Evolutionary conservation across 2,329 filamentous ascomycete species (phyloP), one percentile per base, ranked within the genome.

Genomic region (Trichoderma harzianum): DNA sequence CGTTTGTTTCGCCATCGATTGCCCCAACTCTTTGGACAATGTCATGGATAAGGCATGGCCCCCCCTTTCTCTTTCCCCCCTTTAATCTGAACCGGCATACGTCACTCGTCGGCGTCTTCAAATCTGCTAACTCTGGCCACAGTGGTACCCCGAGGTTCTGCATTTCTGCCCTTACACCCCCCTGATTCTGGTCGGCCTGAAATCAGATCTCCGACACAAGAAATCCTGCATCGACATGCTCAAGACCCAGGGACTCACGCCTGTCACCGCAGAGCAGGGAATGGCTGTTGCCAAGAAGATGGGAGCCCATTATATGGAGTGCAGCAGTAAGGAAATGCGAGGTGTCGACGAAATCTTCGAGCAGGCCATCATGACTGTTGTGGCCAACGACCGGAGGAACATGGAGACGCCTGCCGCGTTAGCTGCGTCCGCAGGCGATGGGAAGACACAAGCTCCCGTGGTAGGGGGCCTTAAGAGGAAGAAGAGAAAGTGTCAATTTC

Each of bases 81-180:
- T 39, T 55, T 24, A 64, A 39, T 62, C 21, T n/a, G 53, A 30
- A 24, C 36, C 57, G 57, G n/a, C 57, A 34, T 34, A 47, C 14
- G 60, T 39, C 28, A 68, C 28, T 32, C 36, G 28, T 26, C 24
- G 64, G 43, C 16, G 14, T 14, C 43, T 32, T 32, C 32, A 39
- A 34, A 51, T 69, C 30, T 69, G 73, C 77, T 79, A 78, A 84
- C 78, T 24, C 60, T 18, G 26, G 24, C 12, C 43, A n/a, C 24
- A 98, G 96, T 99, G 96, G 96, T 99, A 98, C 79, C 96, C 96
- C 73, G 96, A 99, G 86, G 96, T 99, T 78, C 90, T 98, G 70
- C 96, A 99, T 84, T 99, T 99, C 86, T 98, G 96, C 84, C 96
- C 96, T 18, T 97, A 96, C 78, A 98, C 95, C 2, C 96, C 96